Conservation (phyloP, 805 yeast species). For the Spathaspora boniae region DNA sequence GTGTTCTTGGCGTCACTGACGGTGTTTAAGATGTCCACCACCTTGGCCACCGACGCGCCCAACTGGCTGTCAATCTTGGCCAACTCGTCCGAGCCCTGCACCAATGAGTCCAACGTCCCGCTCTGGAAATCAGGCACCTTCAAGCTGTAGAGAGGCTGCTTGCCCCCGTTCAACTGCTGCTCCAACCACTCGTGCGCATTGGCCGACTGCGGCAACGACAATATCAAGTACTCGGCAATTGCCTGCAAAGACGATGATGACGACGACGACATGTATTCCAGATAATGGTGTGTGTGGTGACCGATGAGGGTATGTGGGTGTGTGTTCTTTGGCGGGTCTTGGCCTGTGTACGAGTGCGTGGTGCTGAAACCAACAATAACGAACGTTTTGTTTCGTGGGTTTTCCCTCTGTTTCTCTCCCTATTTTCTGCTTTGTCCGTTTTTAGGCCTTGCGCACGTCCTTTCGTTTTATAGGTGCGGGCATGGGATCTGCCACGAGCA, state of each 20-base stretch:
- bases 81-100: conserved; percentile 87
- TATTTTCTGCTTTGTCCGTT: too few relatives aligned
- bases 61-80: conserved; percentile 79
- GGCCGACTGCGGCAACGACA: conserved; percentile 57
- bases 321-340: too few relatives aligned
- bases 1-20: conserved; percentile 22
- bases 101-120: conserved; percentile 90
- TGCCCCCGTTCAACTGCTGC: conserved; percentile 52
- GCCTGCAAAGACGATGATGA: conserved; percentile 22
- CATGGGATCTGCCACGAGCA: too few relatives aligned
- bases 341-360: too few relatives aligned
- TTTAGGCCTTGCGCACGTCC: too few relatives aligned
- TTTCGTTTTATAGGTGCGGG: too few relatives aligned
- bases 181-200: conserved; percentile 54
- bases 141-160: conserved; percentile 53
- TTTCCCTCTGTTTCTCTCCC: too few relatives aligned
- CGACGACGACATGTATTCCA: not conserved
- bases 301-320: too few relatives aligned
- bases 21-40: conserved; percentile 64
- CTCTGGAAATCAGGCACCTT: conserved; percentile 83
- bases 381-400: too few relatives aligned
- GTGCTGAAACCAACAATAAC: too few relatives aligned
- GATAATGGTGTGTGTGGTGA: too few relatives aligned
- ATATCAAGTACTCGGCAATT: conserved; percentile 45
- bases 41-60: conserved; percentile 63